Conservation (phyloP, 2,329 filamentous ascomycete genomes). For the Calonectria naviculata region DNA sequence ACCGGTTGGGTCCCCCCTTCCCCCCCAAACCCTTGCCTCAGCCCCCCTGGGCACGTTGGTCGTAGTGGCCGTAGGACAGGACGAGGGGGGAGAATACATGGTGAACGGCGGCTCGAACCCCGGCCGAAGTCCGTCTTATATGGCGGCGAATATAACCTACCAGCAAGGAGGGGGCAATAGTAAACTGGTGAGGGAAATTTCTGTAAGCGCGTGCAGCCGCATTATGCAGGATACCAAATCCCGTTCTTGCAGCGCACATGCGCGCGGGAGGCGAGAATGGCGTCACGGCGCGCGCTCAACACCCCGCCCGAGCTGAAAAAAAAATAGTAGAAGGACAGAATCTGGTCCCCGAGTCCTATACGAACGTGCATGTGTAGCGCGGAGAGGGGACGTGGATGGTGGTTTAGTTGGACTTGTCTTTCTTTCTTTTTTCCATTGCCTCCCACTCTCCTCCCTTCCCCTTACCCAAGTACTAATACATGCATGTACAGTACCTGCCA, state of each 20-base stretch:
- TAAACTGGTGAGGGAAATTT: slow-evolving; percentile 1
- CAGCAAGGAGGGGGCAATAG: neutral
- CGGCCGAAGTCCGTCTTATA: slow-evolving; percentile 1
- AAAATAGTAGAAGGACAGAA: no score
- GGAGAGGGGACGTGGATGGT: neutral
- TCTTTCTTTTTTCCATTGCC: neutral
- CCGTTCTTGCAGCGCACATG: slow-evolving; percentile 17
- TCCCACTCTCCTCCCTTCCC: no score
- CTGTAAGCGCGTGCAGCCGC: slow-evolving; percentile 4
- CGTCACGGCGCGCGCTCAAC: slow-evolving; percentile 26
- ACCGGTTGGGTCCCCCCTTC: neutral
- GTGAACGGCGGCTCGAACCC: neutral
- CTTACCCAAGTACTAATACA: neutral
- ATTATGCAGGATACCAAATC: slow-evolving; percentile 2
- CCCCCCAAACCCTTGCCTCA: neutral
- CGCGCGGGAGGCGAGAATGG: slow-evolving; percentile 27
- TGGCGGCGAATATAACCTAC: slow-evolving; percentile 9
- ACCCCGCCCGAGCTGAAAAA: slow-evolving; percentile 36
- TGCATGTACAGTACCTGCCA: no score
- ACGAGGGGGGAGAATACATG: neutral
- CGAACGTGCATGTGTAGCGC: slow-evolving; percentile 18
- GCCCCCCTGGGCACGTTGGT: neutral
- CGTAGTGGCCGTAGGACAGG: no score
- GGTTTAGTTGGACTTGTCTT: neutral
- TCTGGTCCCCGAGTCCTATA: slow-evolving; percentile 25